These are phyloP conservation scores for Henckelia pumila DNA, from an alignment of 257 asterid species.

Conservation along the genomic window DNA sequence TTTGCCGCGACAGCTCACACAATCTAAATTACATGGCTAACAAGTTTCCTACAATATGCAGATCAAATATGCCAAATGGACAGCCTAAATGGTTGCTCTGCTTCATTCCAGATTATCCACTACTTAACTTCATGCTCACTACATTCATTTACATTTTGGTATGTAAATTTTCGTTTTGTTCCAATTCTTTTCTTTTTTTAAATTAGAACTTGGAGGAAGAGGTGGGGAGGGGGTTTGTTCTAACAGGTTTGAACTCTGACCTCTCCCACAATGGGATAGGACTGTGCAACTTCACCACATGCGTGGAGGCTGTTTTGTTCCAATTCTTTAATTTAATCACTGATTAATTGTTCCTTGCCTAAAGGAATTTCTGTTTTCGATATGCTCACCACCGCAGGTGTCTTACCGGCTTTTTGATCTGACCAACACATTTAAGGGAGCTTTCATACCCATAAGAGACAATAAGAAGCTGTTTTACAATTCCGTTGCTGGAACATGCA, in stretches of 20 bases:
- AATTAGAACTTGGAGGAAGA: too few relatives aligned
- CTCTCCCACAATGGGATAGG: too few relatives aligned
- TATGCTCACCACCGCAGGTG: conserved; percentile 42
- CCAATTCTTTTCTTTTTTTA: neutral
- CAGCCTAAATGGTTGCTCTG: conserved; percentile 97
- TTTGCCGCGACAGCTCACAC: neutral
- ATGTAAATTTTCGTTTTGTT: conserved; percentile 24
- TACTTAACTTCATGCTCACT: conserved; percentile 94
- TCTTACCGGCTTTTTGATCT: conserved; percentile 85
- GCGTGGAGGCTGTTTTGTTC: neutral
- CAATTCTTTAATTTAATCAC: conserved; percentile 10
- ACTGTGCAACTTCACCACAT: too few relatives aligned
- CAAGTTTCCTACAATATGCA: conserved; percentile 33
- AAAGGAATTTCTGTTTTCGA: conserved; percentile 1
- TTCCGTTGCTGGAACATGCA: conserved; percentile 57
- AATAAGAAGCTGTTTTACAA: conserved; percentile 60
- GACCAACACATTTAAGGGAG: conserved; percentile 76
- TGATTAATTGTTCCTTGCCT: conserved; percentile 4
- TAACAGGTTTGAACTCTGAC: too few relatives aligned
- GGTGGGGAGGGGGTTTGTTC: too few relatives aligned
- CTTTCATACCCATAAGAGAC: conserved; percentile 79
- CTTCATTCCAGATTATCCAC: conserved; percentile 84
- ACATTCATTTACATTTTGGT: conserved; percentile 82
- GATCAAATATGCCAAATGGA: conserved; percentile 90
- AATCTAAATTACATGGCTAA: conserved; percentile 11